These are phyloP conservation scores for Firmiana major DNA, from an alignment of 345 rosid species.

Conservation along the genomic window DNA sequence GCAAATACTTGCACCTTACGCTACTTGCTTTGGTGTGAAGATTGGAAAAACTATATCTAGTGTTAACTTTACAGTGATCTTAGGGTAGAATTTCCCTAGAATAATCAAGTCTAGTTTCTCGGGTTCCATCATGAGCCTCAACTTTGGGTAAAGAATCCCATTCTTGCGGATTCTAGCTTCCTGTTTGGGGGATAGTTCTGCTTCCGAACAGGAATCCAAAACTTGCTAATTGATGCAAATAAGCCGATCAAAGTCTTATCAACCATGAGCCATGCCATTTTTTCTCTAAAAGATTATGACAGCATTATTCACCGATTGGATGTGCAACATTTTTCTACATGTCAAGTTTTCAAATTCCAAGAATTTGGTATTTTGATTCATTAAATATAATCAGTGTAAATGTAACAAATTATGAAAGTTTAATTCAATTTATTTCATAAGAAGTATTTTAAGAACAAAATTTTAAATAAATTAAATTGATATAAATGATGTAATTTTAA, in stretches of 20 bases:
- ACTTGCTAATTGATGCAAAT: background rate
- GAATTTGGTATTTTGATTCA: background rate
- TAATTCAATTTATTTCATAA: too few relatives aligned
- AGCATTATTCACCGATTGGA: background rate
- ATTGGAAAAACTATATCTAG: background rate
- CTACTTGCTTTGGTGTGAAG: background rate
- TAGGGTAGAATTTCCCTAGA: background rate
- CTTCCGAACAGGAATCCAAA: background rate
- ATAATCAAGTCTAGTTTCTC: background rate
- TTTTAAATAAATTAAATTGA: too few relatives aligned
- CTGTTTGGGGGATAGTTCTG: background rate
- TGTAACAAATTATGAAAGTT: too few relatives aligned
- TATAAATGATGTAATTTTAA: too few relatives aligned
- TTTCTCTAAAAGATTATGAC: background rate
- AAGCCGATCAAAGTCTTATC: background rate
- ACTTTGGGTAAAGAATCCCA: background rate
- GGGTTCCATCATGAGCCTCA: background rate
- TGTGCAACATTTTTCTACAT: too few relatives aligned
- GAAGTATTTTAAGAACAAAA: too few relatives aligned
- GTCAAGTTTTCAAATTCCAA: background rate
- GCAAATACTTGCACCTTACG: too few relatives aligned
- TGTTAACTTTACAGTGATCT: too few relatives aligned
- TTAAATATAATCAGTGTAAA: too few relatives aligned
- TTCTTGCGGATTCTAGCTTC: background rate
- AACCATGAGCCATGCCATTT: background rate